Base-by-base conservation (phyloP, 192 early-diverging fungal species). In the Coemansia sp. region DNA sequence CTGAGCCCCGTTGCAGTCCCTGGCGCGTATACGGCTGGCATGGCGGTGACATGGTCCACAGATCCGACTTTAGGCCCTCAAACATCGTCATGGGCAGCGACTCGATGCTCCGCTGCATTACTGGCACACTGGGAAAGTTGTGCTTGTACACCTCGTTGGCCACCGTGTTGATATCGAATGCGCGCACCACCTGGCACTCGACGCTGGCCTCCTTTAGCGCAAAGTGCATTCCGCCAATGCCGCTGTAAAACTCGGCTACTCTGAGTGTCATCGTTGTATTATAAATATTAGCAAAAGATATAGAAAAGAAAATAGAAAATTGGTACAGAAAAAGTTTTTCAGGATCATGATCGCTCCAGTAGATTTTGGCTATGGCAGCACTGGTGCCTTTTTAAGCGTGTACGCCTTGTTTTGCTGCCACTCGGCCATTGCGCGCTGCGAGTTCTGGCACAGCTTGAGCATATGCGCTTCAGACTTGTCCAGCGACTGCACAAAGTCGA, bases 131-230 rank as follows among this genome's bases (percentile, higher is more conserved):
- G 3, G 66, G 73, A 61, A 89, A 89, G 74, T 89, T 91, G 66
- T 88, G 84, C 17, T 65, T 77, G 67, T 90, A 88, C 24, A 89
- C 87, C 1, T 82, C 75, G 82, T 99, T 97, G 24, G 94, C 93
- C 22, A 91, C 88, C 5, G 84, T 84, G 75, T 97, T 99, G 58
- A 99, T 92, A 79, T 99, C 97, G 72, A 96, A 99, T 2, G 94
- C 89, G n/a, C 87, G 88, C 1, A 91, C 68, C 45, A 98, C 88
- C 19, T 86, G 56, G 23, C 83, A 78, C 35, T 76, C 62, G 51
- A 86, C 83, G 9, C 76, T 72, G 5, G 93, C 88, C 23, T 75
- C 66, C 39, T 85, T 75, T 43, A 94, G 86, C 47, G 90, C 92
- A 84, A 87, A 92, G 76, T 92, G 92, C 92, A 82, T 81, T 27